Percentiles rank a stretch among this genome's conserved stretches.
phyloP scores from a whole-genome alignment of 31 red algal genomes.

The Pterothamnion heteromorphum region DNA sequence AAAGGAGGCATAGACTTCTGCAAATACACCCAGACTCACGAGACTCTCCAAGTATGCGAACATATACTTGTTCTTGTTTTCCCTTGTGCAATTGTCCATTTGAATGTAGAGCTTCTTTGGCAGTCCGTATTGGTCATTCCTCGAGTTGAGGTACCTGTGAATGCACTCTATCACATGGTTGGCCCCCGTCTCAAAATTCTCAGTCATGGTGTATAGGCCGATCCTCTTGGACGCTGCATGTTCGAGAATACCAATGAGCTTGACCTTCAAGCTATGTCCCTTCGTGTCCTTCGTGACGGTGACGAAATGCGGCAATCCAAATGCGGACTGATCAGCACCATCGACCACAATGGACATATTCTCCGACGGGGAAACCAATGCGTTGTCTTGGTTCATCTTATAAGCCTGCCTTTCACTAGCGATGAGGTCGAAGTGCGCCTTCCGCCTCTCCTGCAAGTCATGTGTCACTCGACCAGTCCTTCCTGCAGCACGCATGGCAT shows the following conservation, averaged over 20 bases:
- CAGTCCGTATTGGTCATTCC: neutral
- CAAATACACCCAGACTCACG: neutral
- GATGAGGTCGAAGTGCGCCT: neutral
- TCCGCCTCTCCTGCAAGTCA: neutral
- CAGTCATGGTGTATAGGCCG: neutral
- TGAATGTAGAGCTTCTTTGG: neutral
- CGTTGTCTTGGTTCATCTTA: neutral
- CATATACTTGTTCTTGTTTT: constrained; percentile 29
- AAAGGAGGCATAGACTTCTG: constrained; percentile 18
- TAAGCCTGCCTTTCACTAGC: neutral
- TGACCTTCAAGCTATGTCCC: neutral
- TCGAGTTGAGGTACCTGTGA: neutral
- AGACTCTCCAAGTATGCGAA: neutral
- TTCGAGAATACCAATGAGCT: neutral
- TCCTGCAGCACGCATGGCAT: neutral
- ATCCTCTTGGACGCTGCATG: neutral
- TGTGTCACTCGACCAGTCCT: neutral
- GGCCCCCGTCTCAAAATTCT: neutral
- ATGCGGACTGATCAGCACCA: too few species aligned
- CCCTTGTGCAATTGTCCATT: constrained; percentile 23
- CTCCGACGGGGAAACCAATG: neutral
- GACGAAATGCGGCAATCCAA: neutral
- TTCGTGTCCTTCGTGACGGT: neutral
- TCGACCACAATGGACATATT: neutral
- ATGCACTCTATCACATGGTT: neutral